phyloP scores from a whole-genome alignment of 331 rosid genomes.

The Arachis monticola region DNA sequence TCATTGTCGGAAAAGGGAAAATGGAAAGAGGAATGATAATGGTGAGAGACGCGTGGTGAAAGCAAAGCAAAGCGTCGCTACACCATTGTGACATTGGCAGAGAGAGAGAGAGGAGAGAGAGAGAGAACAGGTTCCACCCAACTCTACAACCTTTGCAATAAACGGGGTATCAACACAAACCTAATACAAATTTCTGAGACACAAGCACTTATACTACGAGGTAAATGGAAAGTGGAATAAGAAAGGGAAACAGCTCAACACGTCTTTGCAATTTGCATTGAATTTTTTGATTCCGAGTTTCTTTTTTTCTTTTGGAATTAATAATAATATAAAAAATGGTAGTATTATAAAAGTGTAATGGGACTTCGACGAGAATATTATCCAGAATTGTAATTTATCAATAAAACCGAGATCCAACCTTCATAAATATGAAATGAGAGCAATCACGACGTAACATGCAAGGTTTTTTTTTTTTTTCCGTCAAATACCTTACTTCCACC shows the following conservation, averaged over 20 bases:
- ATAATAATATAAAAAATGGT: background rate
- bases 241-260: slow-evolving; percentile 81
- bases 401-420: background rate
- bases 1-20: slow-evolving; percentile 56
- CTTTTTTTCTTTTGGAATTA: background rate
- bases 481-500: slow-evolving; percentile 29
- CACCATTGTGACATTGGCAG: slow-evolving; percentile 61
- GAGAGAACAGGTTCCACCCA: background rate
- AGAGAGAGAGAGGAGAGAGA: slow-evolving; percentile 17
- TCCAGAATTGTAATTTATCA: background rate
- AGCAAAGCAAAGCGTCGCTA: slow-evolving; percentile 48
- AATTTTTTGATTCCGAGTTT: slow-evolving; percentile 33
- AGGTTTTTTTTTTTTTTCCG: slow-evolving; percentile 28
- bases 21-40: slow-evolving; percentile 19
- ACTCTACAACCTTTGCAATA: slow-evolving; percentile 52
- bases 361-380: slow-evolving; percentile 28
- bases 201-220: too few relatives aligned
- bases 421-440: slow-evolving; percentile 20
- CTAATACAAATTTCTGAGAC: background rate
- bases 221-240: slow-evolving; percentile 34
- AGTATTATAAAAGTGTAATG: background rate
- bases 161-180: slow-evolving; percentile 34
- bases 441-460: slow-evolving; percentile 36
- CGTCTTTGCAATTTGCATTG: slow-evolving; percentile 51
- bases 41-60: slow-evolving; percentile 57